These are phyloP conservation scores for Candida koratica DNA, from an alignment of 805 yeast species.

Conservation along the genomic window DNA sequence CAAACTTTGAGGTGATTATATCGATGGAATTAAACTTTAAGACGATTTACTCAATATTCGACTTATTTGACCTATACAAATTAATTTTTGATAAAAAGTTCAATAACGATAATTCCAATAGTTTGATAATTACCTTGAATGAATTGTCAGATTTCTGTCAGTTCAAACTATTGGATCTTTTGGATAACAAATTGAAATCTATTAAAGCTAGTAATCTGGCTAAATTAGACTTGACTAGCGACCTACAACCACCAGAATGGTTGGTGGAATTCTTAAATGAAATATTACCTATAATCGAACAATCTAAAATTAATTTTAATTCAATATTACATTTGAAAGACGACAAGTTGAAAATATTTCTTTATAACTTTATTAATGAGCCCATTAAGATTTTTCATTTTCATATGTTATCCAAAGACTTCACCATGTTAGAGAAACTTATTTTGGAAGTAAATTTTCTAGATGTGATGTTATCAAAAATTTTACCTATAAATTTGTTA, in stretches of 20 bases:
- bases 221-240: slow-evolving; percentile 40
- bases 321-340: slow-evolving; percentile 41
- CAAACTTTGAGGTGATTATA: slow-evolving; percentile 64
- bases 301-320: slow-evolving; percentile 21
- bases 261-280: slow-evolving; percentile 60
- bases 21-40: slow-evolving; percentile 59
- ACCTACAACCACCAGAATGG: slow-evolving; percentile 84
- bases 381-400: slow-evolving; percentile 40
- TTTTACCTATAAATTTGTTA: slow-evolving; percentile 45
- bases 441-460: slow-evolving; percentile 55
- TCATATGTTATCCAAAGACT: slow-evolving; percentile 28
- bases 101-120: slow-evolving; percentile 5
- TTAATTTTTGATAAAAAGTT: slow-evolving; percentile 59
- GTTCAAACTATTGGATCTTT: slow-evolving; percentile 23
- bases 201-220: slow-evolving; percentile 36
- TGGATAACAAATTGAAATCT: slow-evolving; percentile 29
- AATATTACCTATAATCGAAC: slow-evolving; percentile 55
- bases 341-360: slow-evolving; percentile 33
- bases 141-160: slow-evolving; percentile 25
- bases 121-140: slow-evolving; percentile 21
- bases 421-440: slow-evolving; percentile 30
- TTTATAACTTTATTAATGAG: slow-evolving; percentile 42
- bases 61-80: slow-evolving; percentile 62
- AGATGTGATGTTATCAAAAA: slow-evolving; percentile 54
- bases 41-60: slow-evolving; percentile 54